Base-by-base conservation (phyloP, 768 basidiomycete species). In the Exidia glandulosa region DNA sequence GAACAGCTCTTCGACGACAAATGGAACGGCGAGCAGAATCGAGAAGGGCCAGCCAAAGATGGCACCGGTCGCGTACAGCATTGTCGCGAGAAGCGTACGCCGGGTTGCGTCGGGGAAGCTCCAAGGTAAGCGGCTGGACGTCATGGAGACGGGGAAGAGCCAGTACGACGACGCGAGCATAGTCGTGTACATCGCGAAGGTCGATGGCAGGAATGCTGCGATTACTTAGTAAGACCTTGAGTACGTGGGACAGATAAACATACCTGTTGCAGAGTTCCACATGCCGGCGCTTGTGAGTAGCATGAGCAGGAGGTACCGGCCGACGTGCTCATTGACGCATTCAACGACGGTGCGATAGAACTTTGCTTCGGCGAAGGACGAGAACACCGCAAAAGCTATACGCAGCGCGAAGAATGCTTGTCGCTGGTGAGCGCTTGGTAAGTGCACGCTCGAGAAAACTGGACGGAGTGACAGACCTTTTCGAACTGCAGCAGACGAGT, bases 41-140 rank as follows among this genome's bases (percentile, higher is more conserved):
- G 90, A 79, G 70, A 99, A 99, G 5, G 96, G 96, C 96, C 96
- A 99, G 4, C 95, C 96, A 33, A 97, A 81, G 56, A 98, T 81
- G 1, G 85, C 90, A 4, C 91, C 94, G 5, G 83, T 69, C 1
- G 90, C 91, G 68, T 93, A 90, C 55, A 79, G 72, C 52, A 87
- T 61, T 0, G 89, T 89, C 0, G 88, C 83, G 7, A 77, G 72
- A 30, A 87, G 70, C 10, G 87, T 85, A 33, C 87, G 78, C 52
- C 75, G 75, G 47, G 88, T 69, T 2, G 81, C 81, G 56, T 27
- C 19, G 5, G 59, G 59, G 30, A 54, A 54, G 6, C 5, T 54
- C 27, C 30, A 54, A 10, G 50, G 50, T 29, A 54, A 29, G 12
- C 52, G 31, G 25, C 32, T 56, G 16, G 25, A 32, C 5, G 71